Conservation (phyloP, 352 stramenopile species). For the Pythium sukuiense region DNA sequence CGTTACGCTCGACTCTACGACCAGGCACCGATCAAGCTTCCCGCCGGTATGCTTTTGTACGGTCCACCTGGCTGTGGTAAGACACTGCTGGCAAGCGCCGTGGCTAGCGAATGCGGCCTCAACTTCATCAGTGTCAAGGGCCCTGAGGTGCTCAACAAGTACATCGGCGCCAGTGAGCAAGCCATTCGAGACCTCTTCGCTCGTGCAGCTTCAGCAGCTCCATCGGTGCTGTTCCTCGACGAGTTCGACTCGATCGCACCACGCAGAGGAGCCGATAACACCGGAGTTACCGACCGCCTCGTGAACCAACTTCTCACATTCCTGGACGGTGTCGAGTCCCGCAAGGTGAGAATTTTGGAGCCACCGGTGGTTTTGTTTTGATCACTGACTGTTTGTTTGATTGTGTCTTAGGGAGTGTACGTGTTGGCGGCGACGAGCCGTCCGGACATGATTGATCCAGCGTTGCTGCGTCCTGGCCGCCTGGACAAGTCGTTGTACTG, state of each 20-base stretch:
- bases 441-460: slow-evolving; percentile 96
- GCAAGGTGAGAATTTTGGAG: slow-evolving; percentile 49
- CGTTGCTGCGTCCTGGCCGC: slow-evolving; percentile 92
- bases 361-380: background rate
- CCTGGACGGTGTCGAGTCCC: slow-evolving; percentile 94
- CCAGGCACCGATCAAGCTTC: slow-evolving; percentile 78
- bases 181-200: slow-evolving; percentile 87
- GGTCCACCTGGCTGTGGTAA: slow-evolving; percentile 91
- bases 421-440: slow-evolving; percentile 96
- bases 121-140: slow-evolving; percentile 93
- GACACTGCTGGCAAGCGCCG: slow-evolving; percentile 83
- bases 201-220: slow-evolving; percentile 67
- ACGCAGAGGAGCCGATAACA: slow-evolving; percentile 92
- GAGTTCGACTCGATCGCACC: slow-evolving; percentile 96
- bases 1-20: slow-evolving; percentile 81
- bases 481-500: slow-evolving; percentile 95
- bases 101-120: slow-evolving; percentile 84
- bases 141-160: slow-evolving; percentile 90
- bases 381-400: background rate
- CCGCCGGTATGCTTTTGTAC: slow-evolving; percentile 87
- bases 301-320: slow-evolving; percentile 99
- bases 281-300: slow-evolving; percentile 95
- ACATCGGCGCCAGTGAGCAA: slow-evolving; percentile 90
- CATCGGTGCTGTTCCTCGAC: slow-evolving; percentile 83
- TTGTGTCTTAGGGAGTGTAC: slow-evolving; percentile 80